phyloP scores from a whole-genome alignment of 345 rosid genomes.

The Eucalyptus erythrocorys region DNA sequence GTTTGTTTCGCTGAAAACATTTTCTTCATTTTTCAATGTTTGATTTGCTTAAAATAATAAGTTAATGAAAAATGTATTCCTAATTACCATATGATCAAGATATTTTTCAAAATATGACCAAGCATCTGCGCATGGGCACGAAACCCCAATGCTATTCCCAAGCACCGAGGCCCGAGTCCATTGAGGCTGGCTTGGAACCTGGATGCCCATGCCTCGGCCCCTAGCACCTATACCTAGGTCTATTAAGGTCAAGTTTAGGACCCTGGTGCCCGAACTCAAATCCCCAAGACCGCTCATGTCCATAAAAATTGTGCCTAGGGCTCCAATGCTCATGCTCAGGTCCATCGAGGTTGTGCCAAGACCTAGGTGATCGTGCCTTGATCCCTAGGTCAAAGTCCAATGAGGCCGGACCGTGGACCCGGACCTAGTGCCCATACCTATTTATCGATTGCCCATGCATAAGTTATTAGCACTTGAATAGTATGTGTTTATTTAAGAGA shows the following conservation, averaged over 20 bases:
- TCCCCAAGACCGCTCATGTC: neutral
- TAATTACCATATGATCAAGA: no score
- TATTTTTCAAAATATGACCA: neutral
- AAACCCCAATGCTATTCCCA: neutral
- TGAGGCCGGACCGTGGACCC: fast-evolving
- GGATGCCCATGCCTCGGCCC: neutral
- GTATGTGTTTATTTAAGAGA: neutral
- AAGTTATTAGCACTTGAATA: neutral
- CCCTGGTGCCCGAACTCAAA: neutral
- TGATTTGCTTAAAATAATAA: neutral
- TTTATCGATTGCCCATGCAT: neutral
- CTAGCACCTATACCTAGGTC: neutral
- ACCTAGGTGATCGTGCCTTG: neutral
- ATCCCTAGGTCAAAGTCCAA: neutral
- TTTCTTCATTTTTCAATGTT: neutral
- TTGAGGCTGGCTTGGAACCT: neutral
- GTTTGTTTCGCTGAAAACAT: neutral
- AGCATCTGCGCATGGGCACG: neutral
- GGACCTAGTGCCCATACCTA: neutral
- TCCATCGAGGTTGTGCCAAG: neutral
- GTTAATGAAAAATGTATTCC: no score
- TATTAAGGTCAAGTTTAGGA: neutral
- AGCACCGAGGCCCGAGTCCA: neutral
- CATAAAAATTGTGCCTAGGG: neutral
- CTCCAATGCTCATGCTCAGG: neutral